A percentile compares a stretch with the other conserved stretches of the same genome.
Evolutionary conservation across 352 stramenopile species (phyloP).

Genomic region (Thraustochytrium striatum): DNA sequence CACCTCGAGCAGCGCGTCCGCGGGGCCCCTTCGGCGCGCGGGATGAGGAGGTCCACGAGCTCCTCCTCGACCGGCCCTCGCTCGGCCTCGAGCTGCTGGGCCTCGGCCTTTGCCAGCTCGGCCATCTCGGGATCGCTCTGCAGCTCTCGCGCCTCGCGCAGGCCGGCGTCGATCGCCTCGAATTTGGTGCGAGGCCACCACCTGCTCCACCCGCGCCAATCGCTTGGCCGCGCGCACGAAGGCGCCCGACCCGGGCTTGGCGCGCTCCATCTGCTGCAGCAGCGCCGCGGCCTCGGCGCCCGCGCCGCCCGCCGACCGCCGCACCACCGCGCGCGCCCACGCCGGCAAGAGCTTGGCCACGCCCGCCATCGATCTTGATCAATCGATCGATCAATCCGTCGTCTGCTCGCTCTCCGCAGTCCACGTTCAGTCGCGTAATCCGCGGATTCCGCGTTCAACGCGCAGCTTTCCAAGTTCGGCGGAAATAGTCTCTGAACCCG

Average conservation of each 20-base stretch:
- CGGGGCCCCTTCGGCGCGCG: constrained; percentile 72
- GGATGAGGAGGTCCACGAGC: constrained; percentile 45
- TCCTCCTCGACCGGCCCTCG: constrained; percentile 61
- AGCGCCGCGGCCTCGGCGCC: neutral
- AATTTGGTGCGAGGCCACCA: neutral
- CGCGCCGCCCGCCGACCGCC: neutral
- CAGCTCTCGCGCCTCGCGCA: constrained; percentile 71
- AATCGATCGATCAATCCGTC: too few species aligned
- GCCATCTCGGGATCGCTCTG: constrained; percentile 61
- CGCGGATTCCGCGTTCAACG: too few species aligned
- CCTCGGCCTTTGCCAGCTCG: constrained; percentile 59
- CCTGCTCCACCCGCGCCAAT: neutral
- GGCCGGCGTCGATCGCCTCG: neutral
- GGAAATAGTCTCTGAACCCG: too few species aligned
- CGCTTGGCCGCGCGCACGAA: neutral
- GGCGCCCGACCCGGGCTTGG: neutral
- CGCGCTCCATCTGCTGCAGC: neutral
- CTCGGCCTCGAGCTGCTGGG: constrained; percentile 62
- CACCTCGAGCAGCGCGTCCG: constrained; percentile 96
- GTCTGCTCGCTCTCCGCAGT: too few species aligned
- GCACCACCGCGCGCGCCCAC: constrained; percentile 2
- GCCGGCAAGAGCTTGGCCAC: neutral
- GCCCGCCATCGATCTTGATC: too few species aligned
- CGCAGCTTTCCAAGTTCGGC: too few species aligned
- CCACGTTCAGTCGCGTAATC: too few species aligned